Conservation (phyloP, 371 early-diverging fungal species). For the Saksenaea vasiformis region DNA sequence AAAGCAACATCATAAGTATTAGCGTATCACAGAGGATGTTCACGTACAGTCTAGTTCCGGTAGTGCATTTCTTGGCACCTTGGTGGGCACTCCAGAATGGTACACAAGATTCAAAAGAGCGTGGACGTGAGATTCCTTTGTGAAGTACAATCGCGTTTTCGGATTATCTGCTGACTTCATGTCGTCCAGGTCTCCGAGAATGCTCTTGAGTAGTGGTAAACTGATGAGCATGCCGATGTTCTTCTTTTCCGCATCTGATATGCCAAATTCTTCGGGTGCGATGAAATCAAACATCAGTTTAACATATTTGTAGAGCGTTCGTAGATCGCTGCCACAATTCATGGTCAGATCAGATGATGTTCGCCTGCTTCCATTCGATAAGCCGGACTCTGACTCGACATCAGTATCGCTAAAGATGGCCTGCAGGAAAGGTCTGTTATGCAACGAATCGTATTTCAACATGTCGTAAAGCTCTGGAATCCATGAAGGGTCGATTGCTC, state of each 20-base stretch:
- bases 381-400: slow-evolving; percentile 11
- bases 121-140: slow-evolving; percentile 85
- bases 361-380: slow-evolving; percentile 8
- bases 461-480: slow-evolving; percentile 94
- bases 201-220: slow-evolving; percentile 73
- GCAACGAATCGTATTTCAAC: slow-evolving; percentile 93
- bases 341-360: slow-evolving; percentile 5
- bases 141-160: slow-evolving; percentile 86
- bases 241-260: slow-evolving; percentile 78
- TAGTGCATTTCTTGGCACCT: slow-evolving; percentile 63
- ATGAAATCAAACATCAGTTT: slow-evolving; percentile 91
- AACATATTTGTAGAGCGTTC: slow-evolving; percentile 78
- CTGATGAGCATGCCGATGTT: slow-evolving; percentile 86
- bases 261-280: slow-evolving; percentile 92
- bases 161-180: slow-evolving; percentile 58
- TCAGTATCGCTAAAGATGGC: slow-evolving; percentile 56
- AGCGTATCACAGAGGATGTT: not conserved
- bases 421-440: slow-evolving; percentile 87
- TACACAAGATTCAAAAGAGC: slow-evolving; percentile 90
- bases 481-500: slow-evolving; percentile 73
- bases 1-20: not conserved
- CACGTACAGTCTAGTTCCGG: slow-evolving; percentile 92
- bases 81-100: slow-evolving; percentile 81
- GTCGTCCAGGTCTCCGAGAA: slow-evolving; percentile 77
- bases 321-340: slow-evolving; percentile 37